Evolutionary conservation across 2,329 filamentous ascomycete genomes (phyloP).

Genomic region (Cladosporium sp.): DNA sequence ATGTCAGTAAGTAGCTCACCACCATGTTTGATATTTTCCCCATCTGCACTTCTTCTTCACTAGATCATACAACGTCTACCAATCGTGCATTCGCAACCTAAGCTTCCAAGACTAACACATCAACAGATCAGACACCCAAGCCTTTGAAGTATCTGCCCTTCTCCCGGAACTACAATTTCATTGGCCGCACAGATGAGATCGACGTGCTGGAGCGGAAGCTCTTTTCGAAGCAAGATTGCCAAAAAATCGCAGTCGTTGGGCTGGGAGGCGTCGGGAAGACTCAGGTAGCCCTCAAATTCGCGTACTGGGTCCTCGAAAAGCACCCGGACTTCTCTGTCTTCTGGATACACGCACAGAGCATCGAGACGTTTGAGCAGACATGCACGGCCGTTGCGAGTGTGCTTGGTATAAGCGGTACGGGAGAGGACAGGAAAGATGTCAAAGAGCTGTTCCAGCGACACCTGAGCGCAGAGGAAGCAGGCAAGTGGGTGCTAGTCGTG

Average conservation of each 20-base stretch:
- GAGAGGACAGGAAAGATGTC: slow-evolving; percentile 27
- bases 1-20: slow-evolving; percentile 20
- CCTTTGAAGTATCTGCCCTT: background rate
- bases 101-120: background rate
- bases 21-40: slow-evolving; percentile 25
- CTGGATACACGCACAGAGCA: background rate
- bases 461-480: slow-evolving; percentile 27
- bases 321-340: background rate
- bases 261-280: slow-evolving; percentile 40
- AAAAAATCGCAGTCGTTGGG: slow-evolving; percentile 32
- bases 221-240: background rate
- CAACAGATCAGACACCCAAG: background rate
- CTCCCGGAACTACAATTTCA: background rate
- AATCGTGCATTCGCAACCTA: background rate
- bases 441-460: slow-evolving; percentile 31
- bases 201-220: background rate
- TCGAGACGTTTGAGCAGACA: background rate
- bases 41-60: background rate
- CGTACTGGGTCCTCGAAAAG: slow-evolving; percentile 31
- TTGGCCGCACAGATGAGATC: background rate
- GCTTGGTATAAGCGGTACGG: background rate
- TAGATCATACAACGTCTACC: background rate
- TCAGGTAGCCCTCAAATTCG: slow-evolving; percentile 35
- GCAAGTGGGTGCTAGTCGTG: slow-evolving; percentile 30
- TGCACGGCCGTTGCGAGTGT: background rate